Evolutionary conservation across 495 filamentous ascomycete species (phyloP).

Genomic region (Chaetomium fimeti): DNA sequence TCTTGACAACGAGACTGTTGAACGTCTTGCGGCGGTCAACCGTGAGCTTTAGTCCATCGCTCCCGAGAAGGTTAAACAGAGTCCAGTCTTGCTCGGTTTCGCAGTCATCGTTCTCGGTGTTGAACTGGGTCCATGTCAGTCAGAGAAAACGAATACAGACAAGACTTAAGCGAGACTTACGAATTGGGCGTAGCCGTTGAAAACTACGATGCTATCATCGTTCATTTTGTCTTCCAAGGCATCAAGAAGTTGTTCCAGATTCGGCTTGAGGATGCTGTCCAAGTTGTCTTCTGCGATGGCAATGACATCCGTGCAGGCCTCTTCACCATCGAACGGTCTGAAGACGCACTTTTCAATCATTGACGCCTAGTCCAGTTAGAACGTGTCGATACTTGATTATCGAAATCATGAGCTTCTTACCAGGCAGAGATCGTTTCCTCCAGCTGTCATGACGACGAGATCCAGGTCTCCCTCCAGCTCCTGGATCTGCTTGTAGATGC

Average conservation of each 20-base stretch:
- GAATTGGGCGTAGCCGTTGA: slow-evolving; percentile 31
- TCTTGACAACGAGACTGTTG: slow-evolving; percentile 31
- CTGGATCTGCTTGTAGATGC: slow-evolving; percentile 29
- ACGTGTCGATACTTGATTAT: neutral
- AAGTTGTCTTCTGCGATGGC: slow-evolving; percentile 28
- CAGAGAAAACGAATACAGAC: neutral
- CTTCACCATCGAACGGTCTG: slow-evolving; percentile 15
- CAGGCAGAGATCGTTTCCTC: slow-evolving; percentile 40
- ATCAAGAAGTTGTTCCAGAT: slow-evolving; percentile 25
- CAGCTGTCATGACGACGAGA: slow-evolving; percentile 36
- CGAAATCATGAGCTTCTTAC: slow-evolving; percentile 2
- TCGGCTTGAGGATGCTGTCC: slow-evolving; percentile 25
- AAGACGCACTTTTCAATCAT: slow-evolving; percentile 36
- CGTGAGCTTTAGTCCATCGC: slow-evolving; percentile 31
- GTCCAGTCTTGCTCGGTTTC: neutral
- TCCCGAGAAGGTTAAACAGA: neutral
- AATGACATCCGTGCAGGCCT: slow-evolving; percentile 27
- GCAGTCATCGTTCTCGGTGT: neutral
- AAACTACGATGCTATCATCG: slow-evolving; percentile 29
- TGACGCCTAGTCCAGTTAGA: slow-evolving; percentile 1
- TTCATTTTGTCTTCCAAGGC: slow-evolving; percentile 30
- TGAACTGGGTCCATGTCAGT: neutral
- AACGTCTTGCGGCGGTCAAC: slow-evolving; percentile 47
- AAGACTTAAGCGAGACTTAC: neutral
- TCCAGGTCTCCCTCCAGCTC: slow-evolving; percentile 24